Conservation (phyloP, 2,329 filamentous ascomycete genomes). For the Cordyceps javanica region DNA sequence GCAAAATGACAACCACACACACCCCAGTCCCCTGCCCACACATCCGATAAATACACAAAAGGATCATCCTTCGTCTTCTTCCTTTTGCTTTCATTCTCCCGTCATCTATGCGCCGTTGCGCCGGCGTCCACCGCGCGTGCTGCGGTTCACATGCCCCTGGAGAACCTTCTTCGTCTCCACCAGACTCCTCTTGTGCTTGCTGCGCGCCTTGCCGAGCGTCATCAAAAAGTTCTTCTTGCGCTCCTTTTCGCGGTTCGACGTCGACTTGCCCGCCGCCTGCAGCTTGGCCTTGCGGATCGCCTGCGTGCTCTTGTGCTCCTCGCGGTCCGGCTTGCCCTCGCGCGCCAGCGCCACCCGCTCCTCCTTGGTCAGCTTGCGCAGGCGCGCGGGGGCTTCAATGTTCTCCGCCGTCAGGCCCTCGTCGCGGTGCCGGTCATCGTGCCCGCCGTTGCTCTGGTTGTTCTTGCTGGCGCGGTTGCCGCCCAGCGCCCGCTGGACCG, state of each 20-base stretch:
- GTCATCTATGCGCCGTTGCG: conserved; percentile 50
- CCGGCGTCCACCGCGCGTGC: conserved; percentile 76
- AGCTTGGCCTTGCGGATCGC: conserved; percentile 84
- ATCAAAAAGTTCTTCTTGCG: conserved; percentile 98
- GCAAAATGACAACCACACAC: not conserved
- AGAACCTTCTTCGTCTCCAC: conserved; percentile 77
- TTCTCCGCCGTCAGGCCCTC: conserved; percentile 85
- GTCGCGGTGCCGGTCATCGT: conserved; percentile 62
- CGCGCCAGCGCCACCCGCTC: conserved; percentile 78
- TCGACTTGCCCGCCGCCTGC: conserved; percentile 84
- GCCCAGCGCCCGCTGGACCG: conserved; percentile 59
- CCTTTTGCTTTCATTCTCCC: not conserved
- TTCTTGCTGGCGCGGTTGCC: conserved; percentile 40
- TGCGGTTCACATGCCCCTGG: conserved; percentile 73
- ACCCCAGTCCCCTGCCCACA: too few species aligned
- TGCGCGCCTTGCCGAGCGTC: conserved; percentile 93
- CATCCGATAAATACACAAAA: not conserved
- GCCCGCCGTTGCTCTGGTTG: conserved; percentile 29
- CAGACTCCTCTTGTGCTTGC: conserved; percentile 91
- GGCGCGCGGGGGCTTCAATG: conserved; percentile 77
- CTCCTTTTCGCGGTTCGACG: conserved; percentile 95
- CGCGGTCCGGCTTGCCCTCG: conserved; percentile 71
- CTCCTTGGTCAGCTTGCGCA: conserved; percentile 83
- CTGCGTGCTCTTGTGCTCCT: conserved; percentile 79
- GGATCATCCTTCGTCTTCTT: not conserved